Base-by-base conservation (phyloP, 345 rosid species). In the Citrus mangshanensis region DNA sequence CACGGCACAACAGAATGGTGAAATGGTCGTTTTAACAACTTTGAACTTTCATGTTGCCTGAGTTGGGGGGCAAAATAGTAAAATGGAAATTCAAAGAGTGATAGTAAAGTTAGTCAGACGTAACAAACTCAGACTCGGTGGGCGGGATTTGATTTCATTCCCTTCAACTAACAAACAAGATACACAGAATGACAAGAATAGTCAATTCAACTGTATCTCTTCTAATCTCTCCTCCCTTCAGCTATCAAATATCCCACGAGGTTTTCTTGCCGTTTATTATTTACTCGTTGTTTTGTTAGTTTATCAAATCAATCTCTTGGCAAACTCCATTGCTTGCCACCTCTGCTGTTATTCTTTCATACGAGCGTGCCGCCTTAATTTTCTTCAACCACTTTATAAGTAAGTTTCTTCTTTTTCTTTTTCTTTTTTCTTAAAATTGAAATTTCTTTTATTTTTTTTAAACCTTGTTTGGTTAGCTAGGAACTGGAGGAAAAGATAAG, bases 121-220 rank as follows among this genome's bases (percentile, higher is more conserved):
- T 42, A 28, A 40, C 65, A 72, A 81, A 79, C 79, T 76, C 77
- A 21, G 83, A 79, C 78, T 79, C 74, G 84, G 85, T 34, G 30
- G 79, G 85, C 81, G 78, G 79, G 77, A 79, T 79, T 72, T 40
- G 73, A 73, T 72, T 72, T 40, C 58, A 62, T 51, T 66, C 70
- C 74, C 24, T 37, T 8, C 54, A 8, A 24, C 73, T 22, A 14
- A 12, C 58, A 42, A 34, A 34, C 37, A 35, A 0, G 7, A 35
- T 1, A 6, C 21, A n/a, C 13, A n/a, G 4, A 60, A 4, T 38
- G 6, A 22, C 19, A 18, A 55, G 77, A 77, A 71, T 30, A 68
- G 87, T 84, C 87, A 77, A 27, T 32, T 64, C n/a, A 61, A 51
- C 28, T 25, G 37, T 82, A 28, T 51, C 66, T 46, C 18, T 46